Evolutionary conservation across 768 basidiomycete genomes (phyloP).

Genomic region (Mycena olivaceomarginata): DNA sequence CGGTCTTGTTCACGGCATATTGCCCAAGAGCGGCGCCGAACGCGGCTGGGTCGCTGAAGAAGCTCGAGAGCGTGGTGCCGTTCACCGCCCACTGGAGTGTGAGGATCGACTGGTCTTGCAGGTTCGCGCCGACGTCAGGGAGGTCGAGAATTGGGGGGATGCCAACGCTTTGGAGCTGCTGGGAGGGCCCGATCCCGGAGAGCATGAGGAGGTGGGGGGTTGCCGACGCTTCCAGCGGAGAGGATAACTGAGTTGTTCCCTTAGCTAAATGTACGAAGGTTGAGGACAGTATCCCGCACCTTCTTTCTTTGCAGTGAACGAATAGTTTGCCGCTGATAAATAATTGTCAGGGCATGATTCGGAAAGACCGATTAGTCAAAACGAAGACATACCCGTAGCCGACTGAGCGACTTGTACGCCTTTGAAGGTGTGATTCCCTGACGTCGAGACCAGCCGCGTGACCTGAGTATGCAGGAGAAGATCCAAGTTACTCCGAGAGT

Average conservation of each 20-base stretch:
- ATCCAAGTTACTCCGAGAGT: slow-evolving; percentile 43
- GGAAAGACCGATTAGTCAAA: too few species aligned
- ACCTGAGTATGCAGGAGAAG: slow-evolving; percentile 41
- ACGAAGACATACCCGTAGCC: slow-evolving; percentile 5
- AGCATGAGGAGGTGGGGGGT: slow-evolving; percentile 54
- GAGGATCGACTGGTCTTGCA: slow-evolving; percentile 57
- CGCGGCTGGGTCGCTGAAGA: slow-evolving; percentile 18
- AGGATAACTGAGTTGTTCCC: slow-evolving; percentile 49
- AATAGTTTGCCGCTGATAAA: not conserved
- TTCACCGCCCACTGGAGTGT: slow-evolving; percentile 31
- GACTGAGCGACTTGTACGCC: slow-evolving; percentile 20
- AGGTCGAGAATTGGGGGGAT: slow-evolving; percentile 58
- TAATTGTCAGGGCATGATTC: not conserved
- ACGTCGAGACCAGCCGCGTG: slow-evolving; percentile 6
- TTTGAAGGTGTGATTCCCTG: not conserved
- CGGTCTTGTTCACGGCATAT: slow-evolving; percentile 22
- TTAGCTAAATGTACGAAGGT: not conserved
- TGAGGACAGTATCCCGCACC: not conserved
- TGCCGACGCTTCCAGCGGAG: slow-evolving; percentile 54
- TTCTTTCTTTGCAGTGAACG: slow-evolving; percentile 33
- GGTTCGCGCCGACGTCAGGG: slow-evolving; percentile 63
- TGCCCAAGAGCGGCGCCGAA: slow-evolving; percentile 24
- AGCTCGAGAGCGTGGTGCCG: slow-evolving; percentile 5
- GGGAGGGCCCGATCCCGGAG: slow-evolving; percentile 60
- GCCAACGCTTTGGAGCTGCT: slow-evolving; percentile 49